Evolutionary conservation across 192 early-diverging fungal species (phyloP).

Genomic region (Entomortierella chlamydospora): DNA sequence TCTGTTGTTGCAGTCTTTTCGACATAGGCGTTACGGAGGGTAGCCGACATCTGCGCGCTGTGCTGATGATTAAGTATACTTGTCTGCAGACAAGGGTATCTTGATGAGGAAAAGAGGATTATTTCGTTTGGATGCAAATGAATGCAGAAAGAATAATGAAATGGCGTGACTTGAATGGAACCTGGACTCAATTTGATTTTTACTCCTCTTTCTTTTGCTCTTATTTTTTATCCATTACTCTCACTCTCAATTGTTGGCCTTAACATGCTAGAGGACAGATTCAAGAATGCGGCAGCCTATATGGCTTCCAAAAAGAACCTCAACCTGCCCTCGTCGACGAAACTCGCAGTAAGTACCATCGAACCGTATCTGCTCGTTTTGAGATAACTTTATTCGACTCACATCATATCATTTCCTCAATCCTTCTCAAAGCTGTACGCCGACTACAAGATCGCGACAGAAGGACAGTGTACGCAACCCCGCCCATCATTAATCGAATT

Average conservation of each 20-base stretch:
- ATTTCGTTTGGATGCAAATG: too few relatives aligned
- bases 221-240: too few relatives aligned
- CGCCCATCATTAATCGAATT: constrained; percentile 57
- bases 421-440: constrained; percentile 44
- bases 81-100: too few relatives aligned
- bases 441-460: constrained; percentile 54
- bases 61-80: too few relatives aligned
- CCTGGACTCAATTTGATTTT: not conserved
- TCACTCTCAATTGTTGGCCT: not conserved
- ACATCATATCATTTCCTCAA: too few relatives aligned
- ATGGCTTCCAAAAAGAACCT: constrained; percentile 28
- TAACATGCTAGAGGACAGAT: constrained; percentile 30
- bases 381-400: too few relatives aligned
- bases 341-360: constrained; percentile 24
- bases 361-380: too few relatives aligned
- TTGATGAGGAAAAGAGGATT: too few relatives aligned
- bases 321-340: constrained; percentile 23
- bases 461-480: constrained; percentile 42
- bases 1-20: constrained; percentile 45
- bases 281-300: constrained; percentile 36
- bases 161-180: not conserved
- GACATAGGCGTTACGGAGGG: constrained; percentile 43
- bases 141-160: not conserved
- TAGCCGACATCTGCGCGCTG: not conserved
- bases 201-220: too few relatives aligned